Evolutionary conservation across 2,329 filamentous ascomycete species (phyloP).

Genomic region (Diaporthe sp.): DNA sequence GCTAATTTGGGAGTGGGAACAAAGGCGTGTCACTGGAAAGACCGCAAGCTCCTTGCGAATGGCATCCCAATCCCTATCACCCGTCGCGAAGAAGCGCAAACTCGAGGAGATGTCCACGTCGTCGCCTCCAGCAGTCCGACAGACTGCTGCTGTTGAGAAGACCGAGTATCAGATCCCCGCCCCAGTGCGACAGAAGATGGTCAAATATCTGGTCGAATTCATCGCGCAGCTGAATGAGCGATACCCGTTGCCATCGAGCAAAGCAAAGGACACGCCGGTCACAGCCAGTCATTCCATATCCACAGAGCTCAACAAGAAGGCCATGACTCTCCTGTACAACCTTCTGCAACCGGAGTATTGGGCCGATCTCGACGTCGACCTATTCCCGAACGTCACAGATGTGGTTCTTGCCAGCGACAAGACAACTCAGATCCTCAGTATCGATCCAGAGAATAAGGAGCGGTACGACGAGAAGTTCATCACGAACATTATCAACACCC

Average conservation of each 20-base stretch:
- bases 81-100: constrained; percentile 80
- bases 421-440: constrained; percentile 70
- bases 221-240: constrained; percentile 91
- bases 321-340: constrained; percentile 84
- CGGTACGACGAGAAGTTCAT: constrained; percentile 87
- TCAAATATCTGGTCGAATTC: constrained; percentile 96
- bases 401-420: constrained; percentile 87
- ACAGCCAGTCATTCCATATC: constrained; percentile 65
- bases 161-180: constrained; percentile 77
- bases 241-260: constrained; percentile 80
- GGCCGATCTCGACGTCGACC: constrained; percentile 91
- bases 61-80: constrained; percentile 73
- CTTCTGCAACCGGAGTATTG: constrained; percentile 89
- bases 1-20: constrained; percentile 93
- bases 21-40: constrained; percentile 79
- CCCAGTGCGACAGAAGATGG: constrained; percentile 79
- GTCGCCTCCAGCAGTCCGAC: constrained; percentile 65
- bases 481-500: constrained; percentile 90
- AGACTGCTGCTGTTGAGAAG: constrained; percentile 62
- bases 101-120: constrained; percentile 72
- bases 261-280: constrained; percentile 67
- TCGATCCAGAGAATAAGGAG: constrained; percentile 73
- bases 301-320: constrained; percentile 87
- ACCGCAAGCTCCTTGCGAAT: constrained; percentile 50
- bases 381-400: constrained; percentile 92